Evolutionary conservation across 1,284 basidiomycete species (phyloP), one percentile per base, ranked within the genome.

Genomic region (Leucoagaricus sp.): DNA sequence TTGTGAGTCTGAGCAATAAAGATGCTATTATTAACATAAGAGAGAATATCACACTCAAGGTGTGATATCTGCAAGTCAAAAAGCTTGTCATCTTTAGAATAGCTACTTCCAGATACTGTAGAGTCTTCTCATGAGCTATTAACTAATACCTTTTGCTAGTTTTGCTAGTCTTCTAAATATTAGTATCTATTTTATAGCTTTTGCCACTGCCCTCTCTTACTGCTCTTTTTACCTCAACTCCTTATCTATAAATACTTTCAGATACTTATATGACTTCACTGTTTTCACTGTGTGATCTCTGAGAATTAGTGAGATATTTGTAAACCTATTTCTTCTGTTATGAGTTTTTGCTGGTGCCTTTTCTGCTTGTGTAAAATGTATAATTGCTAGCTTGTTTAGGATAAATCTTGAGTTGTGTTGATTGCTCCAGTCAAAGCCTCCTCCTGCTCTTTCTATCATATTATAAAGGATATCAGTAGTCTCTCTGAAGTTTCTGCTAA

Each of bases 11-110:
- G n/a, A n/a, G n/a, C n/a, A n/a, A n/a, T n/a, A n/a, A n/a, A n/a
- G n/a, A n/a, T n/a, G n/a, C n/a, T n/a, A n/a, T n/a, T n/a, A n/a
- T n/a, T n/a, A n/a, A n/a, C n/a, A n/a, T n/a, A n/a, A n/a, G n/a
- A n/a, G n/a, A n/a, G n/a, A n/a, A n/a, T n/a, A n/a, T n/a, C n/a
- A n/a, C n/a, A n/a, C n/a, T n/a, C n/a, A n/a, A n/a, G n/a, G n/a
- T n/a, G n/a, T n/a, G n/a, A n/a, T n/a, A n/a, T n/a, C n/a, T n/a
- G n/a, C n/a, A n/a, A n/a, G n/a, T n/a, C n/a, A n/a, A n/a, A n/a
- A n/a, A n/a, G n/a, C n/a, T n/a, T n/a, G 67, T 63, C 64, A 76
- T 69, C 36, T 68, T 67, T 3, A 72, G 72, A 15, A 76, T 48
- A 0, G 64, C 70, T 0, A 74, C 66, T 2, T 69, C 56, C 0